Conservation (phyloP, 2,329 filamentous ascomycete species). For the Colletotrichum paranaense region DNA sequence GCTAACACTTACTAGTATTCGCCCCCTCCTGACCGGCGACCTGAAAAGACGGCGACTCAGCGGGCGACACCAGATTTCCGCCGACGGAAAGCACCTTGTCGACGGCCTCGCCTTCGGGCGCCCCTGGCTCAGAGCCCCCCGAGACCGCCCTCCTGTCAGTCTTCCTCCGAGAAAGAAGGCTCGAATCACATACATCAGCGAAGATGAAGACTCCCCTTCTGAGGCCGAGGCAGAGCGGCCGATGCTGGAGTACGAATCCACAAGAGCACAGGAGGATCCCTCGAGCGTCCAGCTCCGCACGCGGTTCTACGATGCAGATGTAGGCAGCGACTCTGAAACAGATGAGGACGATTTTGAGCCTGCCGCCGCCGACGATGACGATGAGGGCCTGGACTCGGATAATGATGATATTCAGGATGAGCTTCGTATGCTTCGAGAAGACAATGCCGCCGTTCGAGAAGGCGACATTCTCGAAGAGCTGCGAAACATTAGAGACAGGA, state of each 20-base stretch:
- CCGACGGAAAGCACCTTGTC: slow-evolving; percentile 82
- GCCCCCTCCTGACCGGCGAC: slow-evolving; percentile 81
- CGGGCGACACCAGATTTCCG: slow-evolving; percentile 84
- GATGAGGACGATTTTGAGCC: slow-evolving; percentile 38
- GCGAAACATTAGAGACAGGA: slow-evolving; percentile 11
- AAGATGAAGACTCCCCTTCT: slow-evolving; percentile 52
- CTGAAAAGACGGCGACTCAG: slow-evolving; percentile 77
- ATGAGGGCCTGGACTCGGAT: slow-evolving; percentile 37
- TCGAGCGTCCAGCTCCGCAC: slow-evolving; percentile 41
- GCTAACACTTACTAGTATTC: slow-evolving; percentile 67
- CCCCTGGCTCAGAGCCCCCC: slow-evolving; percentile 70
- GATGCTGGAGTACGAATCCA: slow-evolving; percentile 36
- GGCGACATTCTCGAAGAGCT: slow-evolving; percentile 36
- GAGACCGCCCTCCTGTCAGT: slow-evolving; percentile 72
- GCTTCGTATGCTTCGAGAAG: slow-evolving; percentile 54
- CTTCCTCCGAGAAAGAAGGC: slow-evolving; percentile 81
- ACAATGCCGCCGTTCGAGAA: slow-evolving; percentile 47
- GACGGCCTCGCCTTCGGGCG: slow-evolving; percentile 89
- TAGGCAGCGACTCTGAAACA: slow-evolving; percentile 40
- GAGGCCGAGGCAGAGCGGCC: slow-evolving; percentile 45
- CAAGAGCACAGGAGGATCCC: slow-evolving; percentile 31
- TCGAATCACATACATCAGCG: slow-evolving; percentile 57
- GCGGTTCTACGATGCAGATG: slow-evolving; percentile 46
- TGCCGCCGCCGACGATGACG: slow-evolving; percentile 2
- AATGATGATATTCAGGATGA: slow-evolving; percentile 47